Conservation (phyloP, 1,284 basidiomycete species). For the Boletus nobilissimus region DNA sequence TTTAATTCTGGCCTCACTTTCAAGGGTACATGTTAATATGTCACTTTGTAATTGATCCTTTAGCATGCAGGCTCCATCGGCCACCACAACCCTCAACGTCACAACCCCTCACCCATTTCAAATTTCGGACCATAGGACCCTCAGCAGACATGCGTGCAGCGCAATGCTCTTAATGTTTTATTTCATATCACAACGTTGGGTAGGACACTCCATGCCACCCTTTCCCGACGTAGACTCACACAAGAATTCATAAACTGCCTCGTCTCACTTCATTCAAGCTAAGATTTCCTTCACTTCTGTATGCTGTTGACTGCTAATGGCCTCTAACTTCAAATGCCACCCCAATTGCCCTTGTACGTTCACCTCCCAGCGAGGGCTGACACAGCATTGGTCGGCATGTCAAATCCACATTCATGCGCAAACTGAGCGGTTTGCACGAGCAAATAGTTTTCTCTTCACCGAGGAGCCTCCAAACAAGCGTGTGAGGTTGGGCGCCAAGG, state of each 20-base stretch:
- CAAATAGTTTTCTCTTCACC: neutral
- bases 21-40: too few species aligned
- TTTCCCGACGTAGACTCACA: neutral
- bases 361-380: neutral
- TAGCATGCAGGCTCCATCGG: too few species aligned
- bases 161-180: neutral
- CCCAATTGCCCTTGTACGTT: neutral
- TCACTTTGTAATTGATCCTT: too few species aligned
- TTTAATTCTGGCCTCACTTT: too few species aligned
- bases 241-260: neutral
- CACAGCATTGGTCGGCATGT: neutral
- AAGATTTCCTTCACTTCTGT: neutral
- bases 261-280: neutral
- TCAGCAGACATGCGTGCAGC: too few species aligned
- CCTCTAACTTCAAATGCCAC: slow-evolving; percentile 11
- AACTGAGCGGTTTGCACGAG: slow-evolving; percentile 1
- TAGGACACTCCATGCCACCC: neutral
- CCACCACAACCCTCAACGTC: too few species aligned
- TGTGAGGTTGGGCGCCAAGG: neutral
- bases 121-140: neutral
- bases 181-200: neutral
- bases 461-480: slow-evolving; percentile 10
- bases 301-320: neutral
- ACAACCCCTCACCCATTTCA: too few species aligned
- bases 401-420: neutral